Conservation (phyloP, 2,329 filamentous ascomycete species). For the Diaporthe citriasiana region DNA sequence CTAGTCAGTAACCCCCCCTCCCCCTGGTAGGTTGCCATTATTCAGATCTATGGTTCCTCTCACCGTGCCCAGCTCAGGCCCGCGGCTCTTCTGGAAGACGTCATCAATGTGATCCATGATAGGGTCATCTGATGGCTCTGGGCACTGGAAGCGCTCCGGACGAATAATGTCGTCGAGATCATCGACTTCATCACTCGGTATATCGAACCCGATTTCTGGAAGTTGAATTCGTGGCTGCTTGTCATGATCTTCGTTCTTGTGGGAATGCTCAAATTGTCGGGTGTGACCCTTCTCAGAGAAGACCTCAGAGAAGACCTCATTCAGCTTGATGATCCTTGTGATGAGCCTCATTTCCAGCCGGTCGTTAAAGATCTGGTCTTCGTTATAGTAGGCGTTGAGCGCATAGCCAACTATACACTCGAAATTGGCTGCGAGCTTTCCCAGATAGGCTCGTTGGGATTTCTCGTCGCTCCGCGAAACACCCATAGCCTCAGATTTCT, state of each 20-base stretch:
- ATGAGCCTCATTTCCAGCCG: constrained; percentile 52
- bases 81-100: constrained; percentile 61
- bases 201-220: constrained; percentile 18
- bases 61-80: constrained; percentile 68
- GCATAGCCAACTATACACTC: constrained; percentile 48
- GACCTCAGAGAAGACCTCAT: constrained; percentile 52
- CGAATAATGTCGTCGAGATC: constrained; percentile 50
- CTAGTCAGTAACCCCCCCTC: too few species aligned
- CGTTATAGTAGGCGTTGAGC: constrained; percentile 54
- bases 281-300: constrained; percentile 51
- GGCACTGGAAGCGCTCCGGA: constrained; percentile 43
- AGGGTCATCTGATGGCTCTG: constrained; percentile 39
- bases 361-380: constrained; percentile 49
- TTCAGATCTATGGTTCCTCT: constrained; percentile 55
- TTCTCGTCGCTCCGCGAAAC: constrained; percentile 47
- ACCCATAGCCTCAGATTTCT: constrained; percentile 50
- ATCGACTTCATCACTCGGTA: constrained; percentile 32
- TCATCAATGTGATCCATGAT: constrained; percentile 62
- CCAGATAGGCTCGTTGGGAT: constrained; percentile 54
- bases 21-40: not conserved
- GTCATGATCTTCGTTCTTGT: constrained; percentile 29
- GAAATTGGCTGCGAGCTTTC: constrained; percentile 52
- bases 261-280: constrained; percentile 43
- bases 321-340: constrained; percentile 55
- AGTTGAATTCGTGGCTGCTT: constrained; percentile 44